Conservation (phyloP, 2,329 filamentous ascomycete species). For the Hypoxylon rubiginosum region DNA sequence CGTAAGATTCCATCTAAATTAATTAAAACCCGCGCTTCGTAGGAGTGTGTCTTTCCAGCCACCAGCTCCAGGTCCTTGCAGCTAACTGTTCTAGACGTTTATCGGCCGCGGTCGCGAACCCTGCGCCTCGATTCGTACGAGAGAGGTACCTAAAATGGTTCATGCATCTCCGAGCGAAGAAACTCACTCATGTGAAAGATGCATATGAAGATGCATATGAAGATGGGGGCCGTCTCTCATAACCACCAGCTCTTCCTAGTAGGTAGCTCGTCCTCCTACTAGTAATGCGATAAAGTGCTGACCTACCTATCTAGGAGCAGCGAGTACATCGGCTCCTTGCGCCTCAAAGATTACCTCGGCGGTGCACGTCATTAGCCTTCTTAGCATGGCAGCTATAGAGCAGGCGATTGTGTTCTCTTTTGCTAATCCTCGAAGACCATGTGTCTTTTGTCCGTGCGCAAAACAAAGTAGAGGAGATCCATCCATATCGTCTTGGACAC, state of each 20-base stretch:
- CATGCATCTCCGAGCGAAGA: slow-evolving; percentile 10
- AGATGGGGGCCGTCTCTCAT: slow-evolving; percentile 6
- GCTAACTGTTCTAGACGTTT: slow-evolving; percentile 22
- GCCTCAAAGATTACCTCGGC: not conserved
- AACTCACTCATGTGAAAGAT: not conserved
- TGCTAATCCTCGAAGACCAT: slow-evolving; percentile 12
- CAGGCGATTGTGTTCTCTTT: slow-evolving; percentile 21
- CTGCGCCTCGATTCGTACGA: slow-evolving; percentile 17
- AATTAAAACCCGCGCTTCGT: slow-evolving; percentile 6
- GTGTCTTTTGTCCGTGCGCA: slow-evolving; percentile 21
- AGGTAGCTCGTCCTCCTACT: slow-evolving; percentile 10
- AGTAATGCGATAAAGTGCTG: slow-evolving; percentile 11
- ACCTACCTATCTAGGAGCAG: slow-evolving; percentile 21
- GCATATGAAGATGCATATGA: not conserved
- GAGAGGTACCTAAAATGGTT: not conserved
- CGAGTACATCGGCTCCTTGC: not conserved
- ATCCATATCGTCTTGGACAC: slow-evolving; percentile 1
- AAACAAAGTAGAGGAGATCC: slow-evolving; percentile 7
- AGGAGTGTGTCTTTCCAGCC: not conserved
- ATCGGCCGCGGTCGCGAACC: slow-evolving; percentile 25
- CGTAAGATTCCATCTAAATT: slow-evolving; percentile 27
- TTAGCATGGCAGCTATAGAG: not conserved
- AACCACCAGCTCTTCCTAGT: slow-evolving; percentile 20
- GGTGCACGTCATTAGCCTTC: slow-evolving; percentile 10
- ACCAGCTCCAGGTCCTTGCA: slow-evolving; percentile 23